These are phyloP conservation scores for Blastomyces emzantsi DNA, from an alignment of 2,329 filamentous ascomycete genomes.

Conservation along the genomic window DNA sequence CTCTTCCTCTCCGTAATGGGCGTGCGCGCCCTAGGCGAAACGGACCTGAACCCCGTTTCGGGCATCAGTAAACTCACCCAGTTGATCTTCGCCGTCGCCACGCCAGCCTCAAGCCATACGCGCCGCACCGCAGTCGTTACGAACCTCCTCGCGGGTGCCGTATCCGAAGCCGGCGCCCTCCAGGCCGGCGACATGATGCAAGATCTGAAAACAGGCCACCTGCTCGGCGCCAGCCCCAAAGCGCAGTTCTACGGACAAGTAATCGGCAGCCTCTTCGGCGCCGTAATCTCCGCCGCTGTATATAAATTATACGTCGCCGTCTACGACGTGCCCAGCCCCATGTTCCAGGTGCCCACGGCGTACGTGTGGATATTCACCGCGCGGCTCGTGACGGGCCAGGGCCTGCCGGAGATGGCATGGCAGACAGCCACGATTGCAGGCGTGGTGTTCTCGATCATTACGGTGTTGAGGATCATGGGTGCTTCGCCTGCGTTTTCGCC, in stretches of 20 bases:
- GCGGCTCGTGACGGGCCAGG: constrained; percentile 80
- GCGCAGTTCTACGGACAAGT: constrained; percentile 97
- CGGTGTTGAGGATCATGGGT: constrained; percentile 56
- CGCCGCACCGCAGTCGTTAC: constrained; percentile 77
- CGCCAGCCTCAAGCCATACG: constrained; percentile 68
- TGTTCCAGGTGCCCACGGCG: constrained; percentile 89
- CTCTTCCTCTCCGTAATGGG: constrained; percentile 59
- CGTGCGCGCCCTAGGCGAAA: constrained; percentile 61
- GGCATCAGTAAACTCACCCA: constrained; percentile 96
- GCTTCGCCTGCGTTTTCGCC: constrained; percentile 26
- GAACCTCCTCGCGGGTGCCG: constrained; percentile 86
- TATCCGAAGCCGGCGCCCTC: constrained; percentile 74
- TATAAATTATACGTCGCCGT: constrained; percentile 87
- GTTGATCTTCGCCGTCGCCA: constrained; percentile 85
- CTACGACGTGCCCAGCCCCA: constrained; percentile 75
- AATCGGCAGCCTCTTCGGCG: constrained; percentile 78
- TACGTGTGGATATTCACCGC: constrained; percentile 99
- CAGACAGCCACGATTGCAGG: constrained; percentile 72
- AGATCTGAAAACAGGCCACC: constrained; percentile 90
- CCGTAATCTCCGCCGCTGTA: constrained; percentile 73
- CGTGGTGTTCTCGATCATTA: constrained; percentile 61
- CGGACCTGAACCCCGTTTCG: constrained; percentile 90
- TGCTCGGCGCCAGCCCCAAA: constrained; percentile 82
- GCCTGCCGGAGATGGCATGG: constrained; percentile 72
- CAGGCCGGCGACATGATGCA: constrained; percentile 97